These are phyloP conservation scores for Lagenidium giganteum DNA, from an alignment of 352 stramenopile genomes.

Conservation along the genomic window DNA sequence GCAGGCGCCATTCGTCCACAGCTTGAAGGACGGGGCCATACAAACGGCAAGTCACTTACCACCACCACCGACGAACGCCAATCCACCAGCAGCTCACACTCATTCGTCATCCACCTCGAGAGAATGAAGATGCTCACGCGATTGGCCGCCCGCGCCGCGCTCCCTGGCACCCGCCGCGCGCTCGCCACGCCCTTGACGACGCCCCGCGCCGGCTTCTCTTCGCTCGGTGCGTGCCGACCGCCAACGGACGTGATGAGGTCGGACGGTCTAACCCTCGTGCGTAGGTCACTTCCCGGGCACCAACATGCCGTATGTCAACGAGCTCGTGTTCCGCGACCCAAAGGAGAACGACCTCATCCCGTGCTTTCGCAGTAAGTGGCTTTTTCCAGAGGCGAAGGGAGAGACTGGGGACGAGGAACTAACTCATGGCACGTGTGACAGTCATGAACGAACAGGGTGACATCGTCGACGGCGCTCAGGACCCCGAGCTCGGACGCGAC, in stretches of 20 bases:
- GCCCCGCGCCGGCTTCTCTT: constrained; percentile 18
- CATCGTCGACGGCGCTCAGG: constrained; percentile 57
- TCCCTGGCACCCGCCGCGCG: neutral
- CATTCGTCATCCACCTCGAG: neutral
- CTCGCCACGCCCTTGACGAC: neutral
- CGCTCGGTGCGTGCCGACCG: constrained; percentile 19
- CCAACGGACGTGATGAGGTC: neutral
- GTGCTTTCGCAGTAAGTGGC: constrained; percentile 85
- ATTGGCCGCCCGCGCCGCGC: constrained; percentile 8
- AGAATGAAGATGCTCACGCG: constrained; percentile 8
- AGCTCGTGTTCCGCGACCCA: constrained; percentile 87
- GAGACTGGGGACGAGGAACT: neutral
- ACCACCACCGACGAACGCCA: too few relatives aligned
- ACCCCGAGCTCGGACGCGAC: constrained; percentile 75
- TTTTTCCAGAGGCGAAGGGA: constrained; percentile 10
- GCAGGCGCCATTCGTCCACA: constrained; percentile 24
- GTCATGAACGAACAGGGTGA: constrained; percentile 85
- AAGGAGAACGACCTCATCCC: constrained; percentile 78
- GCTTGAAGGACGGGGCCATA: constrained; percentile 9
- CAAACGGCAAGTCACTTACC: too few relatives aligned
- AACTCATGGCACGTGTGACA: constrained; percentile 15
- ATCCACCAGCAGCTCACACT: too few relatives aligned
- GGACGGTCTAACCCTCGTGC: neutral
- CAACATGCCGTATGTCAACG: constrained; percentile 84
- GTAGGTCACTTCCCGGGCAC: constrained; percentile 72